Conservation (phyloP, 768 basidiomycete genomes). For the Suillus tomentosus region DNA sequence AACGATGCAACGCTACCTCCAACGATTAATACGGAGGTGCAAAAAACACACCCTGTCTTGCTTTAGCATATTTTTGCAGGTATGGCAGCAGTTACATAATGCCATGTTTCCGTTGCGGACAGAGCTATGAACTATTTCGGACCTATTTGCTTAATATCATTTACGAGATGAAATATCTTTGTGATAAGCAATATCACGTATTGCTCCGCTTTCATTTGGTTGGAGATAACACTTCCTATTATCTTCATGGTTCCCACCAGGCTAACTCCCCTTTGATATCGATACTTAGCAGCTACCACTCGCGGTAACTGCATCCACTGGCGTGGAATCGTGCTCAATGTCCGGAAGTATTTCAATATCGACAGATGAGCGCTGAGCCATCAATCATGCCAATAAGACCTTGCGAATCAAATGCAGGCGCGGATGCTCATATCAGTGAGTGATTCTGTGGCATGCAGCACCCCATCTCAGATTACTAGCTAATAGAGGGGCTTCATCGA, state of each 20-base stretch:
- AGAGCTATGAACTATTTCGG: slow-evolving; percentile 24
- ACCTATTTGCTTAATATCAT: not conserved
- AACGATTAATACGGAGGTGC: slow-evolving; percentile 21
- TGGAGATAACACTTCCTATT: not conserved
- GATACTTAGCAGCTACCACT: slow-evolving; percentile 46
- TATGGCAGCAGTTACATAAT: slow-evolving; percentile 23
- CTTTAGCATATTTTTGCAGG: slow-evolving; percentile 22
- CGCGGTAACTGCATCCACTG: slow-evolving; percentile 53
- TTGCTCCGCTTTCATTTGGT: not conserved
- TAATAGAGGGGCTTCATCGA: not conserved
- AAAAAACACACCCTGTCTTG: slow-evolving; percentile 24
- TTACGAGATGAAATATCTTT: not conserved
- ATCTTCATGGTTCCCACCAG: not conserved
- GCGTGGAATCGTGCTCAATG: slow-evolving; percentile 11
- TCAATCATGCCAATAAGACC: slow-evolving; percentile 37
- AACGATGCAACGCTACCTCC: slow-evolving; percentile 17
- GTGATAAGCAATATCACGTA: not conserved
- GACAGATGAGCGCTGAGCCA: slow-evolving; percentile 46
- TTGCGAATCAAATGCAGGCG: not conserved
- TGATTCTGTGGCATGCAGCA: not conserved
- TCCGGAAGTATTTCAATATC: slow-evolving; percentile 47
- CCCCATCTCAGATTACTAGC: not conserved
- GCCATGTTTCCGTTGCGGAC: slow-evolving; percentile 25
- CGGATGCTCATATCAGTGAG: slow-evolving; percentile 1
- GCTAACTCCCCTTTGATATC: slow-evolving; percentile 44